phyloP scores from a whole-genome alignment of 768 basidiomycete species.

The Tricholoma furcatifolium region DNA sequence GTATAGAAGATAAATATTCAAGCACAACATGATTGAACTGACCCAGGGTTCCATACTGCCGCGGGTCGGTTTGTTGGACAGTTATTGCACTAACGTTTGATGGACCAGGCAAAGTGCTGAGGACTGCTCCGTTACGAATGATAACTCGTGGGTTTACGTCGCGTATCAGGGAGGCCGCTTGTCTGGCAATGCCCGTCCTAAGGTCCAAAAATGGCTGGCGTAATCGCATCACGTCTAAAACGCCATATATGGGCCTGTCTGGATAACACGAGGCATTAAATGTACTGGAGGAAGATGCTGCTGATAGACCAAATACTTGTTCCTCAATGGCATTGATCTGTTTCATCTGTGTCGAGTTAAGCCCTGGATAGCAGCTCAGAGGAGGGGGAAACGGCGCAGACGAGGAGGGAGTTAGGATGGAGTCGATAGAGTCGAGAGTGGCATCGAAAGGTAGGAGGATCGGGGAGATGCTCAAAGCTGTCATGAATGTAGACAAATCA shows the following conservation, averaged over 20 bases:
- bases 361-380: constrained; percentile 57
- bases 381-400: constrained; percentile 55
- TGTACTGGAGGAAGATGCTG: constrained; percentile 24
- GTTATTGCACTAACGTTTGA: constrained; percentile 28
- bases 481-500: constrained; percentile 46
- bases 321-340: constrained; percentile 49
- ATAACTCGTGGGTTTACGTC: constrained; percentile 48
- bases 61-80: constrained; percentile 40
- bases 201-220: constrained; percentile 57
- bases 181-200: constrained; percentile 38
- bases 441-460: constrained; percentile 62
- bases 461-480: constrained; percentile 43
- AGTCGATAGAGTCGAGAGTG: constrained; percentile 35
- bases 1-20: constrained; percentile 52
- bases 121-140: constrained; percentile 47
- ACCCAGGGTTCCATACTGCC: constrained; percentile 53
- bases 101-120: constrained; percentile 46
- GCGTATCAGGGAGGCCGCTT: constrained; percentile 47
- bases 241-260: constrained; percentile 61
- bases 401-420: constrained; percentile 40
- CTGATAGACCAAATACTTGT: constrained; percentile 48
- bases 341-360: constrained; percentile 37
- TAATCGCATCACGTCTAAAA: constrained; percentile 54
- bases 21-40: constrained; percentile 58
- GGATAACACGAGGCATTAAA: constrained; percentile 55